A percentile compares a stretch with the other conserved stretches of the same genome.
These are phyloP conservation scores for Jamesozyma lodderae DNA, from an alignment of 805 yeast species.

Conservation along the genomic window DNA sequence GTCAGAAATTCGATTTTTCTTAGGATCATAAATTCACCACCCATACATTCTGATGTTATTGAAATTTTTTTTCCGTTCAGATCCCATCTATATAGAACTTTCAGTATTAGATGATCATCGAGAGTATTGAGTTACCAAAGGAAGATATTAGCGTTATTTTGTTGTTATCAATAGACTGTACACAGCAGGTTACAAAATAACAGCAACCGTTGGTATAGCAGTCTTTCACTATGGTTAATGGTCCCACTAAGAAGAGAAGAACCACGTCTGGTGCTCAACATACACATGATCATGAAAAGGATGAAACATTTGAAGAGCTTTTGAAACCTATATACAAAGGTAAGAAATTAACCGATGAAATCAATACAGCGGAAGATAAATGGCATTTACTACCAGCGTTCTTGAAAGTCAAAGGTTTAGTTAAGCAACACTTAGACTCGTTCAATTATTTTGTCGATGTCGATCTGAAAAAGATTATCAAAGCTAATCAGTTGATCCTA, in stretches of 20 bases:
- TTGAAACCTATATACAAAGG: constrained; percentile 80
- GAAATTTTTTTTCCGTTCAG: neutral
- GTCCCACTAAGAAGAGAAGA: constrained; percentile 7
- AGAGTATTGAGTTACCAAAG: no score
- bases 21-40: neutral
- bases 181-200: no score
- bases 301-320: constrained; percentile 65
- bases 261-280: constrained; percentile 6
- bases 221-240: constrained; percentile 4
- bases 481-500: constrained; percentile 80
- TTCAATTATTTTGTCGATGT: constrained; percentile 92
- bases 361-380: constrained; percentile 87
- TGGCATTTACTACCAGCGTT: constrained; percentile 97
- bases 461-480: constrained; percentile 84
- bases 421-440: constrained; percentile 96
- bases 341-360: constrained; percentile 74
- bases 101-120: no score
- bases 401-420: constrained; percentile 88
- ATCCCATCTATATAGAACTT: constrained; percentile 2
- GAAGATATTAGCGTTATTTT: no score
- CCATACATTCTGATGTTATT: neutral
- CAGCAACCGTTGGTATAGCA: no score
- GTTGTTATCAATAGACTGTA: no score
- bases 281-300: constrained; percentile 24
- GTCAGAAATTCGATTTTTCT: neutral